Conservation (phyloP, 2,329 filamentous ascomycete genomes). For the Rhynchosporium secalis region DNA sequence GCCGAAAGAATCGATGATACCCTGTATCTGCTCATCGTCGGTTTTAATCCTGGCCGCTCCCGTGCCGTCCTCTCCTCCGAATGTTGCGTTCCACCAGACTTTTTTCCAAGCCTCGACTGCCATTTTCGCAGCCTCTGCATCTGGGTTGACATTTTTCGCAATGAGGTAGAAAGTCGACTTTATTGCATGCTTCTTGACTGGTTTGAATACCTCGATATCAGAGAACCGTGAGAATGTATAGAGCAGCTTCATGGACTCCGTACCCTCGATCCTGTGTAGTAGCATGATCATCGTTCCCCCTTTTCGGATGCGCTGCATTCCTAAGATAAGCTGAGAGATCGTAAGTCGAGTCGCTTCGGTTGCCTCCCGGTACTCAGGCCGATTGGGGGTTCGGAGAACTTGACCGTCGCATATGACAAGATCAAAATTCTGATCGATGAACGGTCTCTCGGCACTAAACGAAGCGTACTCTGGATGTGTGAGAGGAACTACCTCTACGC, state of each 20-base stretch:
- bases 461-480: slow-evolving; percentile 27
- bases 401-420: slow-evolving; percentile 36
- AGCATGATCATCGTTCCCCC: slow-evolving; percentile 27
- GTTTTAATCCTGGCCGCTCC: slow-evolving; percentile 1
- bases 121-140: slow-evolving; percentile 11
- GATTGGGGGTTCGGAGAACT: slow-evolving; percentile 33
- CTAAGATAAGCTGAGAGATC: slow-evolving; percentile 33
- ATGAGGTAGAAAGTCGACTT: slow-evolving; percentile 14
- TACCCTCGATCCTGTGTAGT: slow-evolving; percentile 22
- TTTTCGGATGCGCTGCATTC: slow-evolving; percentile 25
- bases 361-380: slow-evolving; percentile 24
- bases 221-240: slow-evolving; percentile 19
- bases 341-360: slow-evolving; percentile 27
- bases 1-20: background rate
- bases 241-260: slow-evolving; percentile 17
- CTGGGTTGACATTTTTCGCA: slow-evolving; percentile 23
- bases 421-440: slow-evolving; percentile 31
- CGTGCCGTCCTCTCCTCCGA: slow-evolving; percentile 18
- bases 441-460: slow-evolving; percentile 21
- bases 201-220: slow-evolving; percentile 23
- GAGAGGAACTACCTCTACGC: background rate
- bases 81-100: slow-evolving; percentile 28
- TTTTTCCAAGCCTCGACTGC: slow-evolving; percentile 26
- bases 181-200: background rate
- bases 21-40: background rate